Evolutionary conservation across 1,139 yeast species (phyloP), one percentile per base, ranked within the genome.

Genomic region (Saccharomycopsis crataegensis): DNA sequence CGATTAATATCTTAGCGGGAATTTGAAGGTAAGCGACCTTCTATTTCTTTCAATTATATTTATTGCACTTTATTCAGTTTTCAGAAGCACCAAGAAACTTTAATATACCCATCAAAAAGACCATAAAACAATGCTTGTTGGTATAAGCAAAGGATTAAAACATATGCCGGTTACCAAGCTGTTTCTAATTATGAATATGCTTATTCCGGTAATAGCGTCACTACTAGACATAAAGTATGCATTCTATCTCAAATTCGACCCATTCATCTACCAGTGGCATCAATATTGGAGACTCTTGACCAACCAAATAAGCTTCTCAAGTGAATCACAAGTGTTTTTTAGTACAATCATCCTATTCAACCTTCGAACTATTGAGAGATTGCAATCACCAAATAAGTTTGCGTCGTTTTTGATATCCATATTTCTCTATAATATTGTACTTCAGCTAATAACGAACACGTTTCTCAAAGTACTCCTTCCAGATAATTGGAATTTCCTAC

Each of bases 271-370:
- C 38, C 22, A 51, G 17, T 56, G 58, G 58, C 36, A 42, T 12
- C 57, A 56, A 34, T 54, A 48, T 34, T 56, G 52, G 50, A 31
- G 58, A 28, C 32, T 56, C 11, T 28, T 51, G 3, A 42, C 49
- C 1, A 56, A 54, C 33, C 55, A 49, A n/a, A 28, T 56, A 5
- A 12, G 37, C 9, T 56, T 56, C 33, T 17, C 42, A 16, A 56
- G 46, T 41, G 58, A 56, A 42, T 54, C 57, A n/a, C 58, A 56
- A 46, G 57, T 56, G 31, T 43, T 56, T 31, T 48, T 56, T 28
- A 43, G 57, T 28, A 38, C 51, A 9, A 49, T 56, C n/a, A 43
- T 54, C 5, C 34, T 56, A 2, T 56, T 51, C 43, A 12, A 45
- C 12, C 46, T 54, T 6, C 36, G 53, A n/a, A 40, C 45, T 12